Conservation (phyloP, 257 asterid species). For the Linderniella brevidens region DNA sequence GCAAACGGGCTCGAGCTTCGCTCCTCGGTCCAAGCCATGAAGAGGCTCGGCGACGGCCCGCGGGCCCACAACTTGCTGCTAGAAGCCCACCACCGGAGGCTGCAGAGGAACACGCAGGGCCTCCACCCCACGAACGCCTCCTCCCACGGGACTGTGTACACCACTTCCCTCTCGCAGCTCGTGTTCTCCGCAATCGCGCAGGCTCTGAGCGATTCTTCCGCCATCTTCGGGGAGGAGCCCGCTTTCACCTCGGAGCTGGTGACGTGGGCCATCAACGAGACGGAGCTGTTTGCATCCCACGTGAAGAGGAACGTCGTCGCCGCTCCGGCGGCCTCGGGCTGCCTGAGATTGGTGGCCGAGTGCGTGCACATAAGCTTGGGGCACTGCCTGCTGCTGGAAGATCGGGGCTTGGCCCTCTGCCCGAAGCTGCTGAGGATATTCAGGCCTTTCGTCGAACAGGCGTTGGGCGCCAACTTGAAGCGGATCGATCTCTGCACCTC, state of each 20-base stretch:
- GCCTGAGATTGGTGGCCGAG: constrained; percentile 68
- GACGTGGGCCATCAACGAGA: constrained; percentile 64
- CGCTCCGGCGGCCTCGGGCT: constrained; percentile 76
- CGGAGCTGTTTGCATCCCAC: constrained; percentile 40
- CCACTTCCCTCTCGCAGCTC: constrained; percentile 65
- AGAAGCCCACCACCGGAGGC: constrained; percentile 52
- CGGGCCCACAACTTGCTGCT: constrained; percentile 72
- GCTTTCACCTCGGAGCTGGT: constrained; percentile 80
- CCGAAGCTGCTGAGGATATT: constrained; percentile 56
- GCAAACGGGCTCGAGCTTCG: constrained; percentile 58
- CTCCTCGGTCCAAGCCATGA: constrained; percentile 52
- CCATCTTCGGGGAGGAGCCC: constrained; percentile 74
- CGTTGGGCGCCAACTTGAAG: constrained; percentile 45
- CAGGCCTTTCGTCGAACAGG: constrained; percentile 67
- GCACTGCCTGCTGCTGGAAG: constrained; percentile 61
- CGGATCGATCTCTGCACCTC: constrained; percentile 62
- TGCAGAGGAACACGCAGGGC: constrained; percentile 31
- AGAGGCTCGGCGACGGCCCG: constrained; percentile 73
- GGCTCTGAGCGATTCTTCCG: constrained; percentile 60
- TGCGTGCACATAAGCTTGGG: constrained; percentile 66
- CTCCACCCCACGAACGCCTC: constrained; percentile 41
- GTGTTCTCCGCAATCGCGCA: constrained; percentile 77
- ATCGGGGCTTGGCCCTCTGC: constrained; percentile 73
- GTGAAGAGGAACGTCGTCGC: constrained; percentile 54
- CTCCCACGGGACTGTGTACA: constrained; percentile 49